Percentiles rank a stretch among this genome's conserved stretches.
Evolutionary conservation across 75 land plant genomes (phyloP).

Genomic region (Sequoia sempervirens): DNA sequence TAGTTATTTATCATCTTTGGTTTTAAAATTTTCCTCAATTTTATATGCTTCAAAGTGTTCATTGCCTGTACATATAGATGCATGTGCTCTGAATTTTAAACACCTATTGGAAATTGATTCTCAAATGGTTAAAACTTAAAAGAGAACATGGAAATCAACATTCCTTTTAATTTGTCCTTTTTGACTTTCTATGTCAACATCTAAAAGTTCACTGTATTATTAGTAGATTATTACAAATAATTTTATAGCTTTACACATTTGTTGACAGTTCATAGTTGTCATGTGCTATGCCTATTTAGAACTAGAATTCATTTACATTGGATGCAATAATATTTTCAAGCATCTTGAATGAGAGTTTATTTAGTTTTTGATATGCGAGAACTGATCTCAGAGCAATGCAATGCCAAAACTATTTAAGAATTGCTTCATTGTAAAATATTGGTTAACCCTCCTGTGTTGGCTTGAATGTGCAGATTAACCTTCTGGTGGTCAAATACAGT

Average conservation of each 20-base stretch:
- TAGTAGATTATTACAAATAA: neutral
- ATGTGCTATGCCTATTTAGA: neutral
- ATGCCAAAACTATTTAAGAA: neutral
- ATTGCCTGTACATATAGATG: neutral
- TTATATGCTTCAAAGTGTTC: too few relatives aligned
- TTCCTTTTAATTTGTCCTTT: neutral
- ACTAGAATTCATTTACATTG: neutral
- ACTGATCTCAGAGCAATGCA: neutral
- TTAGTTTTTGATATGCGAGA: neutral
- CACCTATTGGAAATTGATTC: neutral
- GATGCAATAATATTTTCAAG: neutral
- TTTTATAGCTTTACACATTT: neutral
- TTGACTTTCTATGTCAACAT: neutral
- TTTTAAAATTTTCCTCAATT: neutral
- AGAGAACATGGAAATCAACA: neutral
- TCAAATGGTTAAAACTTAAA: neutral
- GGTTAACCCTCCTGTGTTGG: neutral
- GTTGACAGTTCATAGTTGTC: neutral
- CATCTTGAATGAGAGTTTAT: neutral
- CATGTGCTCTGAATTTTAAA: neutral
- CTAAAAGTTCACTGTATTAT: neutral
- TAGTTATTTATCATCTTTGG: neutral
- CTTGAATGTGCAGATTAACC: conserved; percentile 60
- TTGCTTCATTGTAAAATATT: neutral
- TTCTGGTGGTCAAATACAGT: conserved; percentile 96